These are phyloP conservation scores for Pterula multifida DNA, from an alignment of 1,284 basidiomycete species.

Conservation along the genomic window DNA sequence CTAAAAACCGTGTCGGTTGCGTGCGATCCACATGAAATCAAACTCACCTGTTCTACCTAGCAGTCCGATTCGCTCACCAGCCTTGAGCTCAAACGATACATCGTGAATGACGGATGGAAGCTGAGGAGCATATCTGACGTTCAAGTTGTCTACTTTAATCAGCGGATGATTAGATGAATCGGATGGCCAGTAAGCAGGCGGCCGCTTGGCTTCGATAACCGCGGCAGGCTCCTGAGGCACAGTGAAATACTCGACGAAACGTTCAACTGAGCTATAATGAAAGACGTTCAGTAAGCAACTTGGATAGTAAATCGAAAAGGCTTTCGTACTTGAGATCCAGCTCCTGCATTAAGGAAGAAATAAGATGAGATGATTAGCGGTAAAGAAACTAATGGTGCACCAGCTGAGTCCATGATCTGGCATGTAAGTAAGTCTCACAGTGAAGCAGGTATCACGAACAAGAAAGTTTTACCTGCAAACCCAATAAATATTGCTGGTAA, in stretches of 20 bases:
- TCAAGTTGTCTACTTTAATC: conserved; percentile 59
- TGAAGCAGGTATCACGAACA: too few relatives aligned
- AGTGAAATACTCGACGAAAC: conserved; percentile 79
- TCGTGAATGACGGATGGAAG: conserved; percentile 73
- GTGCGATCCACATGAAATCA: too few relatives aligned
- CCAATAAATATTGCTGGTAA: conserved; percentile 54
- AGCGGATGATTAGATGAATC: conserved; percentile 41
- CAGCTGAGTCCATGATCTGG: neutral
- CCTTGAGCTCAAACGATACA: conserved; percentile 54
- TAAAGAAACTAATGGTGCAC: neutral
- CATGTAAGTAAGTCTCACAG: too few relatives aligned
- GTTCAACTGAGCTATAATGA: conserved; percentile 61
- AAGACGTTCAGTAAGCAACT: conserved; percentile 2
- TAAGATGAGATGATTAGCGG: neutral
- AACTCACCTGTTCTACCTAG: conserved; percentile 57
- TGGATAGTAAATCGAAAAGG: conserved; percentile 2
- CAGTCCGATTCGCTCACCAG: conserved; percentile 60
- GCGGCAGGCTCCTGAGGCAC: conserved; percentile 79
- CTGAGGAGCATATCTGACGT: conserved; percentile 75
- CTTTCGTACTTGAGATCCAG: conserved; percentile 48
- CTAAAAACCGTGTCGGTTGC: too few relatives aligned
- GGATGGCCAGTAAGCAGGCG: conserved; percentile 83
- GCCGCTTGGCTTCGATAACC: conserved; percentile 51
- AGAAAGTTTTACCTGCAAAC: conserved; percentile 54
- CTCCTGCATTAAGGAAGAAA: conserved; percentile 18